These are phyloP conservation scores for Neophaeococcomyces mojaviensis DNA, from an alignment of 2,329 filamentous ascomycete species.

Conservation along the genomic window DNA sequence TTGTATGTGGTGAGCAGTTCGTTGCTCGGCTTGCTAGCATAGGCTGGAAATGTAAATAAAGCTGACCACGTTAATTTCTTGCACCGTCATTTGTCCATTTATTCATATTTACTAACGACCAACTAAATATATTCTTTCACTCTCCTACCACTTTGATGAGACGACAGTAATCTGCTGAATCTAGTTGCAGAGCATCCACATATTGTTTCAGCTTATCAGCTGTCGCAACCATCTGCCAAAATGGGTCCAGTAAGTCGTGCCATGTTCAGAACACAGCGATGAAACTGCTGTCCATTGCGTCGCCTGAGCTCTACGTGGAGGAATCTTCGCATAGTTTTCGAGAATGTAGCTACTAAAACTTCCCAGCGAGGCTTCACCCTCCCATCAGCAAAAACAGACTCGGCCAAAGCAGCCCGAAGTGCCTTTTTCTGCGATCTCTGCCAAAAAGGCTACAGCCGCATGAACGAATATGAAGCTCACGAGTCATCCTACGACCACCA, in stretches of 20 bases:
- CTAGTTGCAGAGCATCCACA: neutral
- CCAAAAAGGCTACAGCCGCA: constrained; percentile 86
- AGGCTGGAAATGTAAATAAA: neutral
- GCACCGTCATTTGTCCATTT: neutral
- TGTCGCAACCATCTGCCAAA: neutral
- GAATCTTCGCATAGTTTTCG: neutral
- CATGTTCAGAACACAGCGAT: neutral
- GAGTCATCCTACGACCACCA: constrained; percentile 91
- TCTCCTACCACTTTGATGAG: no score
- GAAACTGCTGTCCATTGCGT: neutral
- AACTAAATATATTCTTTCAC: no score
- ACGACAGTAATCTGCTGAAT: neutral
- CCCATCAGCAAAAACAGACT: constrained; percentile 46
- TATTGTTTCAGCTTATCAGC: neutral
- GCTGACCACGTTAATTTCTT: neutral
- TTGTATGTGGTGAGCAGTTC: no score
- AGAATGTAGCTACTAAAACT: constrained; percentile 10
- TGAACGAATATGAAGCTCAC: constrained; percentile 94
- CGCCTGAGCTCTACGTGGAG: neutral
- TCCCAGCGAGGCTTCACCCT: constrained; percentile 29
- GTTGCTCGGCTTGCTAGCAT: no score
- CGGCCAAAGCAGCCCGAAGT: constrained; percentile 66
- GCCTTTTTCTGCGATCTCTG: constrained; percentile 82
- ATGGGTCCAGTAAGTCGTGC: constrained; percentile 10
- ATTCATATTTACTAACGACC: no score